These are phyloP conservation scores for Zalerion maritima DNA, from an alignment of 495 filamentous ascomycete genomes.

Conservation along the genomic window DNA sequence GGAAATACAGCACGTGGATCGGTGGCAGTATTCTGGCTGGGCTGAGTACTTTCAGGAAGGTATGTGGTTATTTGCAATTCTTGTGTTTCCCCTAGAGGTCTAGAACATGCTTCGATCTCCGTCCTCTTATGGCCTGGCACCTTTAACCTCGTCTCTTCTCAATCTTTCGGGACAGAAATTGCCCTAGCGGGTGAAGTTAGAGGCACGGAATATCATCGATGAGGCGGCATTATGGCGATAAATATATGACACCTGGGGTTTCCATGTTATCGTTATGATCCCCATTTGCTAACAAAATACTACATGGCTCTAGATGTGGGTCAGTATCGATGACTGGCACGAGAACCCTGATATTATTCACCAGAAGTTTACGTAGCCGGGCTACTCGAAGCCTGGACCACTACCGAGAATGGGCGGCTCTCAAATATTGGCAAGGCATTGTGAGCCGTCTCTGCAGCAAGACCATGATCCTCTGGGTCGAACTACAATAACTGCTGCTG, in stretches of 20 bases:
- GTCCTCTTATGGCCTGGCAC: slow-evolving; percentile 6
- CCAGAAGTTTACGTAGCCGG: slow-evolving; percentile 89
- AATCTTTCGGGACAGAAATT: not conserved
- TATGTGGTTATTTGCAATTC: slow-evolving; percentile 22
- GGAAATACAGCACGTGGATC: slow-evolving; percentile 98
- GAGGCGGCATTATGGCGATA: too few relatives aligned
- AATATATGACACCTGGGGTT: too few relatives aligned
- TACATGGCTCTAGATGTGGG: slow-evolving; percentile 68
- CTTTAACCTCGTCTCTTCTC: slow-evolving; percentile 3
- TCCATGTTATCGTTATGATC: too few relatives aligned
- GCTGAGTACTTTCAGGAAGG: slow-evolving; percentile 96
- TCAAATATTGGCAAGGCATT: too few relatives aligned
- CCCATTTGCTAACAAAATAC: not conserved
- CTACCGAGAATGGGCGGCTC: too few relatives aligned
- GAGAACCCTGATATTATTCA: slow-evolving; percentile 98
- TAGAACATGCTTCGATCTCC: not conserved
- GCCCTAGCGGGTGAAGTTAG: slow-evolving; percentile 2
- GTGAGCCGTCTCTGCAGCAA: too few relatives aligned
- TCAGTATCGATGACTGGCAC: slow-evolving; percentile 97
- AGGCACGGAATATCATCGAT: not conserved
- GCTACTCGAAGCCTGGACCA: too few relatives aligned
- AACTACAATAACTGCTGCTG: too few relatives aligned
- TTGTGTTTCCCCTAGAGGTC: slow-evolving; percentile 6
- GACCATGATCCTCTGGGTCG: too few relatives aligned
- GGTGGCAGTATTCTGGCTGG: slow-evolving; percentile 95